Conservation (phyloP, 768 basidiomycete species). For the Podaxis sp. region DNA sequence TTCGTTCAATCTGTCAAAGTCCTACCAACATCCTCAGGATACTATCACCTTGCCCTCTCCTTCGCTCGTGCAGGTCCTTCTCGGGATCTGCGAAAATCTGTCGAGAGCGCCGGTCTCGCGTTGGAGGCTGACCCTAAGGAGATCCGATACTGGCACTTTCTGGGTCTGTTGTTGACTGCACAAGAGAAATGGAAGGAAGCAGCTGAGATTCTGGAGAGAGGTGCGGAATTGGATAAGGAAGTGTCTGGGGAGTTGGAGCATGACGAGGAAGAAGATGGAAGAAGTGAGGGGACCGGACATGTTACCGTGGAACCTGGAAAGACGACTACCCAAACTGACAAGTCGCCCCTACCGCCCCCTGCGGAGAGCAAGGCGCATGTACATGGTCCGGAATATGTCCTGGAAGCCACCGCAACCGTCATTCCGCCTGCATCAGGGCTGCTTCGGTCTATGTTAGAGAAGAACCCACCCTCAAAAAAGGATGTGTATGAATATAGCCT, state of each 20-base stretch:
- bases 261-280: conserved; percentile 14
- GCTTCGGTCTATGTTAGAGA: conserved; percentile 21
- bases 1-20: conserved; percentile 44
- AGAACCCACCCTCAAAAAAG: conserved; percentile 38
- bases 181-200: conserved; percentile 79
- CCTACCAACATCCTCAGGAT: conserved; percentile 49
- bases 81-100: conserved; percentile 65
- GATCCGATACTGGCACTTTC: conserved; percentile 85
- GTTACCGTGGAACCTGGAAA: not conserved
- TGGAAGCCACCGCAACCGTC: conserved; percentile 19
- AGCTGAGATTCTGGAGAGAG: conserved; percentile 71
- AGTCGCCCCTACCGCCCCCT: not conserved
- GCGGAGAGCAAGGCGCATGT: not conserved
- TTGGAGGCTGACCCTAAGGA: conserved; percentile 63
- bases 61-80: conserved; percentile 58
- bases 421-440: conserved; percentile 35
- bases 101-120: conserved; percentile 61
- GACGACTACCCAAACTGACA: not conserved
- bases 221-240: conserved; percentile 52
- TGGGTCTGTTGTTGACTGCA: conserved; percentile 78
- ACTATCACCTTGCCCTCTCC: conserved; percentile 81
- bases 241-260: conserved; percentile 17
- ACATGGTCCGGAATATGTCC: conserved; percentile 15
- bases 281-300: conserved; percentile 5
- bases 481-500: conserved; percentile 75